Evolutionary conservation across 129 eudicot genomes (phyloP).

Genomic region (Pulicaria dysenterica): DNA sequence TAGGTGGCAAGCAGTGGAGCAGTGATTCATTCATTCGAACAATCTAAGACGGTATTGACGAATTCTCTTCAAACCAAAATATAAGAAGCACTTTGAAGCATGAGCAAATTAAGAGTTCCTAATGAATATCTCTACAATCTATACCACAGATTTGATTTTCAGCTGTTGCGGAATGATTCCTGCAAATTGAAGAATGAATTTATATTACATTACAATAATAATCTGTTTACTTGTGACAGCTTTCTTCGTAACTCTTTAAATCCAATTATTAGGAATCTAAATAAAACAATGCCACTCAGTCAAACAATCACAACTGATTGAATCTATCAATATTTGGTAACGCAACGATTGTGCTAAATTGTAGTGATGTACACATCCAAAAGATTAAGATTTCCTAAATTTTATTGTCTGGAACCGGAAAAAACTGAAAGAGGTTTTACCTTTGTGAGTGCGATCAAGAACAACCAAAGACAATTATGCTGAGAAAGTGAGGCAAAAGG

Average conservation of each 20-base stretch:
- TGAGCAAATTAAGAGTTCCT: slow-evolving; percentile 16
- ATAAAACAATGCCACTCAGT: neutral
- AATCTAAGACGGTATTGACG: no score
- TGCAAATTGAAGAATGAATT: no score
- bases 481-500: slow-evolving; percentile 81
- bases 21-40: no score
- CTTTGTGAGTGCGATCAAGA: slow-evolving; percentile 69
- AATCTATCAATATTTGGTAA: slow-evolving; percentile 10
- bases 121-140: neutral
- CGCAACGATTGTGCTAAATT: neutral
- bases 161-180: neutral
- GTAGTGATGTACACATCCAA: no score
- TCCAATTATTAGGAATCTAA: neutral
- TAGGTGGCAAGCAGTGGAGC: no score
- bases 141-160: neutral
- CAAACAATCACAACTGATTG: neutral
- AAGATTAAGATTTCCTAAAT: neutral
- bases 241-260: neutral
- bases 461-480: slow-evolving; percentile 77
- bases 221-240: neutral
- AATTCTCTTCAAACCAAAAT: neutral
- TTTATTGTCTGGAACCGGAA: neutral
- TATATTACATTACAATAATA: neutral
- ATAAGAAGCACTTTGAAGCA: slow-evolving; percentile 11
- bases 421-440: slow-evolving; percentile 24